Evolutionary conservation across 139 green algal genomes (phyloP).

Genomic region (Micromonas commoda): DNA sequence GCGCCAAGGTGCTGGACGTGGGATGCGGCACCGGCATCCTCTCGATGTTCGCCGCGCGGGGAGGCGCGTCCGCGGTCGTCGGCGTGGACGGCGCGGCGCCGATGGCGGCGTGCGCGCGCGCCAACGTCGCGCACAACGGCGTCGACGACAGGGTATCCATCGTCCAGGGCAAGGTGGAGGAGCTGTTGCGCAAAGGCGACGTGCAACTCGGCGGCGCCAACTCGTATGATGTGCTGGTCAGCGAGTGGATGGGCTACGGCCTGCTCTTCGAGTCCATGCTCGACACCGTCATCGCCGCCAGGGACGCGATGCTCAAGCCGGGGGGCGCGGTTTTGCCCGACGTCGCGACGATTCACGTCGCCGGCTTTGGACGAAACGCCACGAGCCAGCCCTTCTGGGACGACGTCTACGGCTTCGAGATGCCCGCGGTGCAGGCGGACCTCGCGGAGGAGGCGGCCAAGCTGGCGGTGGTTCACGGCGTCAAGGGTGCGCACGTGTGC

Average conservation of each 20-base stretch:
- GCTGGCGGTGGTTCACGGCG: conserved; percentile 50
- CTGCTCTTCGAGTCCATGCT: conserved; percentile 98
- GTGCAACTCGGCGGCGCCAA: no score
- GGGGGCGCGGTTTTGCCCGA: conserved; percentile 87
- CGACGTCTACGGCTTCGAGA: conserved; percentile 87
- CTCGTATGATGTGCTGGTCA: conserved; percentile 70
- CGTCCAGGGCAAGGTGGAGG: conserved; percentile 91
- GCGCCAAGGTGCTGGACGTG: conserved; percentile 60
- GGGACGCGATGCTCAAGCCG: conserved; percentile 66
- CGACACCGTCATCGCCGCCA: conserved; percentile 64
- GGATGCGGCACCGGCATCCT: conserved; percentile 53
- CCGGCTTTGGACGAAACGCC: conserved; percentile 44
- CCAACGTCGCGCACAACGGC: conserved; percentile 74
- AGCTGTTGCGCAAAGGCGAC: conserved; percentile 89
- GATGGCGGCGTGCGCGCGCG: conserved; percentile 76
- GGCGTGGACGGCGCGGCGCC: conserved; percentile 44
- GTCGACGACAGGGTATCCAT: conserved; percentile 72
- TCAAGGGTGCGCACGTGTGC: conserved; percentile 48
- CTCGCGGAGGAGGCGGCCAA: conserved; percentile 36
- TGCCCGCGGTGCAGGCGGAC: conserved; percentile 56
- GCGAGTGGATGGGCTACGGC: conserved; percentile 97
- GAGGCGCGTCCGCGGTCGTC: conserved; percentile 82
- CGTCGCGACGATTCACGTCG: conserved; percentile 62
- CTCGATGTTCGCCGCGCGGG: conserved; percentile 48
- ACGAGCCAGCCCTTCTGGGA: conserved; percentile 70